Conservation (phyloP, 1,284 basidiomycete genomes). For the Lentinula novae-zelandiae region DNA sequence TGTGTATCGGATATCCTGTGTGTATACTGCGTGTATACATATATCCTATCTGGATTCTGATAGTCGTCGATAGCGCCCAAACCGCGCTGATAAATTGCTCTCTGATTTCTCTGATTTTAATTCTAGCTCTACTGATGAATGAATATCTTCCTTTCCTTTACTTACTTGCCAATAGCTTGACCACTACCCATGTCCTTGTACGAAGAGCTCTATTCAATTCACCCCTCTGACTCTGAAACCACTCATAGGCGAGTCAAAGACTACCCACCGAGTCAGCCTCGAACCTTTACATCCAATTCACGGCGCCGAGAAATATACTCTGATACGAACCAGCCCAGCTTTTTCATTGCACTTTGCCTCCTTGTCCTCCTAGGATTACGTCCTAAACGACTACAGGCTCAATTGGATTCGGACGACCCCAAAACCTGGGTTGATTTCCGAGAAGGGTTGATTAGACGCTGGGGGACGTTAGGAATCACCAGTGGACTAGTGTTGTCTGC, state of each 20-base stretch:
- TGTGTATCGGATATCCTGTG: too few relatives aligned
- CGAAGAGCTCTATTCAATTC: background rate
- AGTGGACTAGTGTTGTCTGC: constrained; percentile 9
- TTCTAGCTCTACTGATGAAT: too few relatives aligned
- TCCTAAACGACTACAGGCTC: constrained; percentile 1
- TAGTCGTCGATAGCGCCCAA: too few relatives aligned
- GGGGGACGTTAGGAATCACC: constrained; percentile 9
- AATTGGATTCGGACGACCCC: constrained; percentile 3
- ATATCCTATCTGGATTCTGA: too few relatives aligned
- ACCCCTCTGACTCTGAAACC: background rate
- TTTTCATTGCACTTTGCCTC: constrained; percentile 1
- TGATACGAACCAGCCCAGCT: background rate
- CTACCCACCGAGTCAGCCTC: background rate
- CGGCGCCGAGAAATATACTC: background rate
- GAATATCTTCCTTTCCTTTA: too few relatives aligned
- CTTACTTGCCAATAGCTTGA: too few relatives aligned
- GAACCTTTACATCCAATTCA: background rate
- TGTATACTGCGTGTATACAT: too few relatives aligned
- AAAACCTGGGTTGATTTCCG: constrained; percentile 3
- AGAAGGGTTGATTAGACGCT: constrained; percentile 6
- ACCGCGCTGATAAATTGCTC: too few relatives aligned
- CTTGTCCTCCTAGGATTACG: constrained; percentile 7
- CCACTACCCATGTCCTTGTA: background rate
- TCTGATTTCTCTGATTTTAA: too few relatives aligned
- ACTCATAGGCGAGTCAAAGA: background rate